phyloP scores from a whole-genome alignment of 108 stramenopile genomes.

The Stephanodiscus triporus region DNA sequence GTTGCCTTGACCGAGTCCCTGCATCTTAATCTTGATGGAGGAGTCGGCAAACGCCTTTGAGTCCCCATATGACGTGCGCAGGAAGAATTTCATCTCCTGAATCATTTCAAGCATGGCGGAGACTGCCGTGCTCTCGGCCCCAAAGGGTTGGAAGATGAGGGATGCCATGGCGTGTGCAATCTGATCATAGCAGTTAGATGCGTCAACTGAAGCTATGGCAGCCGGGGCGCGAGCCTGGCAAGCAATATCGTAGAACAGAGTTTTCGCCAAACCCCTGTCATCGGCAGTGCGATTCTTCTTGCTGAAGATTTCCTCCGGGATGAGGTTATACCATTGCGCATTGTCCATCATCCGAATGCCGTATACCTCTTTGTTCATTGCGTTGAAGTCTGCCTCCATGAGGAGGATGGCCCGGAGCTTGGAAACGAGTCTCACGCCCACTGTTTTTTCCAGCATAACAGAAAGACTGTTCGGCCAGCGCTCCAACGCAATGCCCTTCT shows the following conservation, averaged over 20 bases:
- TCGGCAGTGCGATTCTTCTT: conserved; percentile 7
- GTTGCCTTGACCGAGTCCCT: conserved; percentile 23
- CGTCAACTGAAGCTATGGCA: conserved; percentile 8
- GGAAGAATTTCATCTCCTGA: conserved; percentile 18
- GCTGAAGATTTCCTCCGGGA: conserved; percentile 30
- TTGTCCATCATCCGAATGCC: conserved; percentile 13
- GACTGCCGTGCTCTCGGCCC: background rate
- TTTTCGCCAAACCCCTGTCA: conserved; percentile 14
- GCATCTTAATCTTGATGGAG: conserved; percentile 3
- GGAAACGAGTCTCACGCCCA: background rate
- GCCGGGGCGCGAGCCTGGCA: background rate
- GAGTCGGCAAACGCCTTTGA: background rate
- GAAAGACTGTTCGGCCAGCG: conserved; percentile 7
- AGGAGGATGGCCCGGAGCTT: conserved; percentile 22
- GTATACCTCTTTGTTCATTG: conserved; percentile 3
- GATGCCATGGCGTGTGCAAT: conserved; percentile 3
- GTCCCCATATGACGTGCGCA: background rate
- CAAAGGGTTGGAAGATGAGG: conserved; percentile 7
- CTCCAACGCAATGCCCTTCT: background rate
- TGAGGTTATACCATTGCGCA: background rate
- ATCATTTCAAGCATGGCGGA: conserved; percentile 9
- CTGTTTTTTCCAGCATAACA: conserved; percentile 16
- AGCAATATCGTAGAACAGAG: background rate
- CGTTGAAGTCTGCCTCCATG: conserved; percentile 29
- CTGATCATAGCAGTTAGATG: conserved; percentile 22